phyloP scores from a whole-genome alignment of 2,329 filamentous ascomycete genomes.

The Diplodia corticola region DNA sequence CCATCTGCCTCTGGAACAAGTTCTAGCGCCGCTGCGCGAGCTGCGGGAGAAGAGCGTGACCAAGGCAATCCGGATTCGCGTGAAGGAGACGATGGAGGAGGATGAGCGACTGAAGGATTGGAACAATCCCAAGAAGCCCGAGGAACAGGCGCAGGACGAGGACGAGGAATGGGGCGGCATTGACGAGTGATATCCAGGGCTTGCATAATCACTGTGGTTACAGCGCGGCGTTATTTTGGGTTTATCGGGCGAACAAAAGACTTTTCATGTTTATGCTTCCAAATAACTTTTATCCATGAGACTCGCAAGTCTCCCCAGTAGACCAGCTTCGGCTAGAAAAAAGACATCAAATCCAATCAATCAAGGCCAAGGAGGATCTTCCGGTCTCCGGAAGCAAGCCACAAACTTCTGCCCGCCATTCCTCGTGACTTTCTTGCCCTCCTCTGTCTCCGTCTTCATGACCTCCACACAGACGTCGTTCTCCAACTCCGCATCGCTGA shows the following conservation, averaged over 20 bases:
- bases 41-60: conserved; percentile 61
- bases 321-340: background rate
- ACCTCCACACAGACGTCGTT: conserved; percentile 69
- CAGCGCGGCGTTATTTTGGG: conserved; percentile 34
- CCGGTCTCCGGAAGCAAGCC: conserved; percentile 77
- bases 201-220: conserved; percentile 25
- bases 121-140: conserved; percentile 35
- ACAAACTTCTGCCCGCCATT: conserved; percentile 91
- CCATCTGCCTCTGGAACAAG: conserved; percentile 45
- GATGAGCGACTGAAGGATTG: conserved; percentile 67
- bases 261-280: background rate
- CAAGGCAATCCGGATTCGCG: conserved; percentile 71
- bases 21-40: conserved; percentile 59
- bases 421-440: conserved; percentile 92
- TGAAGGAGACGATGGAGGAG: conserved; percentile 70
- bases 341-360: background rate
- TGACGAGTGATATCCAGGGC: conserved; percentile 53
- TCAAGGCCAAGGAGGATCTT: conserved; percentile 73
- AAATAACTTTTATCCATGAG: conserved; percentile 1
- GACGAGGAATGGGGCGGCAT: conserved; percentile 69
- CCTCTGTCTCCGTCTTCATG: conserved; percentile 86
- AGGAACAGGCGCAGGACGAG: conserved; percentile 44
- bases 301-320: conserved; percentile 2
- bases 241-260: background rate
- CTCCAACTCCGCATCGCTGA: conserved; percentile 67